Evolutionary conservation across 192 early-diverging fungal species (phyloP).

Genomic region (Podila epicladia): DNA sequence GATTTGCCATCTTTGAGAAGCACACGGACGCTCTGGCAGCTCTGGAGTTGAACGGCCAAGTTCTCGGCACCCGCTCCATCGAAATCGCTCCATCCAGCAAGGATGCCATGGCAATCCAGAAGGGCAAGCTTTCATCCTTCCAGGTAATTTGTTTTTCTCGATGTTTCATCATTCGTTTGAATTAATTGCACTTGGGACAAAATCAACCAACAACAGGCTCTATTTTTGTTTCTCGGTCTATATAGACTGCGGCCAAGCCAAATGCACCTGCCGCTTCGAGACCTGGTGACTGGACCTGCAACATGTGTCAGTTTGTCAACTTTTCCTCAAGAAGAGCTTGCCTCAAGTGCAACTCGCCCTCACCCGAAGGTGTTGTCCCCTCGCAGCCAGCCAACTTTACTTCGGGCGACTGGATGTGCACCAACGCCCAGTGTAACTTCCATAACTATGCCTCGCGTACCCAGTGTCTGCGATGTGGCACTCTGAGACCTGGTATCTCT

Average conservation of each 20-base stretch:
- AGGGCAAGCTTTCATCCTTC: conserved; percentile 64
- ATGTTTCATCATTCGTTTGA: conserved; percentile 6
- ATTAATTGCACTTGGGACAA: neutral
- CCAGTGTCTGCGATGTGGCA: conserved; percentile 63
- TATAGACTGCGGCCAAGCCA: conserved; percentile 44
- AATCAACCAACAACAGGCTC: neutral
- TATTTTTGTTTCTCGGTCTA: neutral
- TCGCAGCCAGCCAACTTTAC: conserved; percentile 57
- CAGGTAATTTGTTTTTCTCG: conserved; percentile 53
- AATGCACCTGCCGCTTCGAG: conserved; percentile 38
- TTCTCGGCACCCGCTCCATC: conserved; percentile 66
- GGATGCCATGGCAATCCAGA: conserved; percentile 65
- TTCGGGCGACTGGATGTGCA: conserved; percentile 73
- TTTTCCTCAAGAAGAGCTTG: conserved; percentile 72
- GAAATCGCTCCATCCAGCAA: conserved; percentile 72
- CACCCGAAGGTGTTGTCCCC: conserved; percentile 39
- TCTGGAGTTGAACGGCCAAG: conserved; percentile 69
- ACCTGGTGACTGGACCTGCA: conserved; percentile 82
- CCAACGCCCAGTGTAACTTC: conserved; percentile 64
- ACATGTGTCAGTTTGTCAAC: conserved; percentile 76
- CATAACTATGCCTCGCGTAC: conserved; percentile 72
- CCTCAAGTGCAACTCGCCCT: conserved; percentile 70
- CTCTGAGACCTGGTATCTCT: conserved; percentile 52
- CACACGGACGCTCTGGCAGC: conserved; percentile 73
- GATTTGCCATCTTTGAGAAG: conserved; percentile 69